phyloP scores from a whole-genome alignment of 192 early-diverging fungal genomes.

The Pecoramyces ruminantium region DNA sequence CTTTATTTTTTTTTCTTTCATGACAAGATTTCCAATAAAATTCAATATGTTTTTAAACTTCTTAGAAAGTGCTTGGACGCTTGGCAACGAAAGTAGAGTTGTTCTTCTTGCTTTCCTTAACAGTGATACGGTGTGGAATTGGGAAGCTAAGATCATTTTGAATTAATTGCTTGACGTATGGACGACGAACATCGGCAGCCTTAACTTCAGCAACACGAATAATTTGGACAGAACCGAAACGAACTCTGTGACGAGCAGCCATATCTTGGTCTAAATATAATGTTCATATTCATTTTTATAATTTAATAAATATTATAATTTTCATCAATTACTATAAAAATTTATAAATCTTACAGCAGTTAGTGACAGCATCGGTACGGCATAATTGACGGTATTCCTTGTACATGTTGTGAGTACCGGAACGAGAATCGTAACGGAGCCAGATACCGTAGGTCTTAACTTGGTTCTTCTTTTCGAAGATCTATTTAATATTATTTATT shows the following conservation, averaged over 20 bases:
- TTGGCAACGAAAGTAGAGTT: slow-evolving; percentile 71
- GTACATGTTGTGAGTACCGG: slow-evolving; percentile 99
- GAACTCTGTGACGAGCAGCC: slow-evolving; percentile 96
- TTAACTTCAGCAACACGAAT: slow-evolving; percentile 90
- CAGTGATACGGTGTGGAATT: slow-evolving; percentile 86
- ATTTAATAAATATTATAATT: too few relatives aligned
- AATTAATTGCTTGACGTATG: slow-evolving; percentile 94
- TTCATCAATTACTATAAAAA: slow-evolving; percentile 4
- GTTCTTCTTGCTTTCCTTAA: slow-evolving; percentile 66
- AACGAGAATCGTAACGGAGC: slow-evolving; percentile 98
- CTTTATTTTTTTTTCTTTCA: not conserved
- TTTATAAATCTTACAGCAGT: slow-evolving; percentile 31
- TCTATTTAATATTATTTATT: slow-evolving; percentile 16
- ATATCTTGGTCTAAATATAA: slow-evolving; percentile 76
- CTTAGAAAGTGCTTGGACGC: slow-evolving; percentile 75
- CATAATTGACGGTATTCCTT: slow-evolving; percentile 99
- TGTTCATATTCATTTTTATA: not conserved
- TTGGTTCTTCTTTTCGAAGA: slow-evolving; percentile 84
- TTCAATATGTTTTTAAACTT: not conserved
- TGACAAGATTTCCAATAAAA: not conserved
- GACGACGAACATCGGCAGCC: slow-evolving; percentile 78
- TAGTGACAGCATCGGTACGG: slow-evolving; percentile 50
- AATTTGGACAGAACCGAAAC: slow-evolving; percentile 96
- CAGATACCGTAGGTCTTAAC: slow-evolving; percentile 99
- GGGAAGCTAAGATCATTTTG: slow-evolving; percentile 77